phyloP scores from a whole-genome alignment of 2,329 filamentous ascomycete genomes.

The Albifimbria verrucaria region DNA sequence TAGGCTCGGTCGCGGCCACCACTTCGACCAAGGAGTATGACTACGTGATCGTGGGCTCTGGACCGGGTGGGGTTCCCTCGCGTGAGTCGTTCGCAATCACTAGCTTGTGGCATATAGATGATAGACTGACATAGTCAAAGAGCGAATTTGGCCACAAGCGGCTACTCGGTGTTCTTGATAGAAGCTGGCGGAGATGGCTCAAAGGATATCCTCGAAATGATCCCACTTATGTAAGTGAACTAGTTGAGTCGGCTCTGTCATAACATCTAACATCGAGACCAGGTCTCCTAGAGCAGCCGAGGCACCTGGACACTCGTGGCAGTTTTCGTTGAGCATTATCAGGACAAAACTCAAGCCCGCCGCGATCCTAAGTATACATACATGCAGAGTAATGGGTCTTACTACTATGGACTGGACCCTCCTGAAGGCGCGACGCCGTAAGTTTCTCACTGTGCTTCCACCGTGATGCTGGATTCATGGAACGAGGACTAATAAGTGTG shows the following conservation, averaged over 20 bases:
- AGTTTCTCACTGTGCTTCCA: conserved; percentile 4
- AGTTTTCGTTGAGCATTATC: no score
- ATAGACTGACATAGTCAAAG: not conserved
- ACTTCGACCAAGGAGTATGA: conserved; percentile 46
- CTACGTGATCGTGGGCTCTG: conserved; percentile 55
- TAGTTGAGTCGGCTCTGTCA: no score
- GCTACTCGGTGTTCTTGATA: conserved; percentile 9
- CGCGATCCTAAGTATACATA: no score
- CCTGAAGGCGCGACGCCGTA: conserved; percentile 23
- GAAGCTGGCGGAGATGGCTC: conserved; percentile 30
- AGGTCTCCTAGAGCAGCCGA: conserved; percentile 7
- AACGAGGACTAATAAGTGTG: not conserved
- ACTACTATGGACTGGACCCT: conserved; percentile 26
- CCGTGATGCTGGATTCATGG: not conserved
- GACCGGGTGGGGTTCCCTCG: conserved; percentile 52
- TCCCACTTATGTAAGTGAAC: conserved; percentile 12
- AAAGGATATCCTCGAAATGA: conserved; percentile 10
- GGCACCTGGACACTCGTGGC: no score
- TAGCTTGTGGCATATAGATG: no score
- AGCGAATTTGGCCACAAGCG: conserved; percentile 28
- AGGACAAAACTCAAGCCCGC: no score
- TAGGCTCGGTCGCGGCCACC: not conserved
- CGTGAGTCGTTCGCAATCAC: conserved; percentile 18
- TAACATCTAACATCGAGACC: not conserved
- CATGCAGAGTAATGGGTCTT: conserved; percentile 19